Conservation (phyloP, 306 rosid genomes). For the Rosa rugosa region DNA sequence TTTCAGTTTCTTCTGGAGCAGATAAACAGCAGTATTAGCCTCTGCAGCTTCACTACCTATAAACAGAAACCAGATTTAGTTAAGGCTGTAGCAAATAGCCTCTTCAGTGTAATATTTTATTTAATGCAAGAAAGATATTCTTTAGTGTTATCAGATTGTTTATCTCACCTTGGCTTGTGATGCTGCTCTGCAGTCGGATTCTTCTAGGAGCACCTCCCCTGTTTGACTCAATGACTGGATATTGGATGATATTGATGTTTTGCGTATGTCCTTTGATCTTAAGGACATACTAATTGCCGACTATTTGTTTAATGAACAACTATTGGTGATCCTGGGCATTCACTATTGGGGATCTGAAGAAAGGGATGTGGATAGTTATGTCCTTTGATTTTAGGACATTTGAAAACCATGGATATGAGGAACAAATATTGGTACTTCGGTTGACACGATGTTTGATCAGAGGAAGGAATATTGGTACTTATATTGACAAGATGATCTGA, state of each 20-base stretch:
- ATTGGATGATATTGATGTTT: background rate
- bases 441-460: background rate
- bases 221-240: background rate
- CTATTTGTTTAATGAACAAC: background rate
- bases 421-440: background rate
- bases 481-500: background rate
- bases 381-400: background rate
- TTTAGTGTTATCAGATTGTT: constrained; percentile 3
- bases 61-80: constrained; percentile 24
- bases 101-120: constrained; percentile 6
- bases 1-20: background rate
- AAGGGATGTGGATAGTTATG: background rate
- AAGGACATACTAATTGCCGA: background rate
- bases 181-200: constrained; percentile 9
- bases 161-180: constrained; percentile 45
- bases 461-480: background rate
- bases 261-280: background rate
- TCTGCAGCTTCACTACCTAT: constrained; percentile 38
- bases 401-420: background rate
- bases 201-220: constrained; percentile 4
- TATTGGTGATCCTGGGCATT: background rate
- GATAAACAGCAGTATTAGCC: background rate
- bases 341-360: background rate
- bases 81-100: background rate
- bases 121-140: constrained; percentile 8